Evolutionary conservation across 495 filamentous ascomycete species (phyloP).

Genomic region (Hypoxylon perforatum): DNA sequence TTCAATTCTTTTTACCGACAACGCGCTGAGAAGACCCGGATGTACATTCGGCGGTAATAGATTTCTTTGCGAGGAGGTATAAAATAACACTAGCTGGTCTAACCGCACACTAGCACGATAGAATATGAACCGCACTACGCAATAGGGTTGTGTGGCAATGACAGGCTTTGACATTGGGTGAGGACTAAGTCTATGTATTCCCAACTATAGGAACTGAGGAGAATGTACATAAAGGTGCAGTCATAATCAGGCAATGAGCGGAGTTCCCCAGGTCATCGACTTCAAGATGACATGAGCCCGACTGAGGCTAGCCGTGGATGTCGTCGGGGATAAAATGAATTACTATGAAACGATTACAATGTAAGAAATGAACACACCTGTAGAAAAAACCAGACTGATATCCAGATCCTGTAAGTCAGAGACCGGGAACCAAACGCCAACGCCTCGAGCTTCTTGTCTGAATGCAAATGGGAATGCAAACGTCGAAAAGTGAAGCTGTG

Average conservation of each 20-base stretch:
- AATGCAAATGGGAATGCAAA: constrained; percentile 46
- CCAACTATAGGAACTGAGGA: background rate
- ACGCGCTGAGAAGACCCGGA: no score
- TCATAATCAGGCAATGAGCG: background rate
- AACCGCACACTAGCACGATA: background rate
- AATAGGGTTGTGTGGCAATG: background rate
- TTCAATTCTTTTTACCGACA: no score
- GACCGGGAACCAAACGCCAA: constrained; percentile 48
- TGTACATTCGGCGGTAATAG: no score
- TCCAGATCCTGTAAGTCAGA: constrained; percentile 47
- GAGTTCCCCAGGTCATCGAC: background rate
- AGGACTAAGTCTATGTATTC: background rate
- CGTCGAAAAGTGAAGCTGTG: constrained; percentile 41
- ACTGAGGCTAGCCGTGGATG: no score
- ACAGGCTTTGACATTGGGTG: background rate
- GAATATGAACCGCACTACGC: background rate
- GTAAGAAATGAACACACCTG: constrained; percentile 51
- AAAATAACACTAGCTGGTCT: background rate
- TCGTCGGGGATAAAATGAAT: background rate
- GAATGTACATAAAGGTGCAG: constrained; percentile 17
- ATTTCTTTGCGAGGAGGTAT: background rate
- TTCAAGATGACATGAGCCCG: background rate
- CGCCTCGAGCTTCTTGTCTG: constrained; percentile 40
- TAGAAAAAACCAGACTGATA: constrained; percentile 46
- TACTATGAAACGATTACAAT: constrained; percentile 22